These are phyloP conservation scores for Gloeostereum incarnatum DNA, from an alignment of 768 basidiomycete species.

Conservation along the genomic window DNA sequence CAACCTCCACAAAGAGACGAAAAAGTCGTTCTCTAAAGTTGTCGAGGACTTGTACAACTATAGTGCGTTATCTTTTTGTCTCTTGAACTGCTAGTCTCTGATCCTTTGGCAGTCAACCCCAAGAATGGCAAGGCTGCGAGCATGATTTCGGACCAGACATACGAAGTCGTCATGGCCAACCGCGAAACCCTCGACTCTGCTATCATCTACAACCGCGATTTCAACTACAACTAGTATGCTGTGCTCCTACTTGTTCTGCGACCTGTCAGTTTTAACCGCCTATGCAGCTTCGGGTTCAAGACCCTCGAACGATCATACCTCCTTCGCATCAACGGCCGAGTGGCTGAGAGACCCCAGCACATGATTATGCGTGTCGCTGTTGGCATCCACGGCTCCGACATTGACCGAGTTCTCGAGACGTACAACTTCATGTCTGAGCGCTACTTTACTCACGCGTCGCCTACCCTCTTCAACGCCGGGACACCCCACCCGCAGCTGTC, in stretches of 20 bases:
- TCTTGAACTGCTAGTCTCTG: background rate
- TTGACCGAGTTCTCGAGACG: constrained; percentile 85
- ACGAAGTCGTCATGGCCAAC: constrained; percentile 73
- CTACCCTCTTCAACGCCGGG: constrained; percentile 96
- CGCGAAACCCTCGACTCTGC: constrained; percentile 82
- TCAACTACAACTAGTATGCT: constrained; percentile 89
- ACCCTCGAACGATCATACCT: constrained; percentile 98
- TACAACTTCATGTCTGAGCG: constrained; percentile 97
- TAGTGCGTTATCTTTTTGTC: constrained; percentile 33
- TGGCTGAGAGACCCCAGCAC: constrained; percentile 96
- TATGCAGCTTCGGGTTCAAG: constrained; percentile 92
- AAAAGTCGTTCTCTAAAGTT: constrained; percentile 92
- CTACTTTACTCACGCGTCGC: constrained; percentile 97
- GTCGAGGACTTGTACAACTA: constrained; percentile 87
- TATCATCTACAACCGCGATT: constrained; percentile 97
- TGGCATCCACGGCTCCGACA: constrained; percentile 86
- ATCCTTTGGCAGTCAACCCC: constrained; percentile 63
- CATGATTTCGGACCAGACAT: constrained; percentile 88
- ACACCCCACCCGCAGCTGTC: constrained; percentile 92
- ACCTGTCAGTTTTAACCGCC: background rate
- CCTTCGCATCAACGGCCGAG: constrained; percentile 86
- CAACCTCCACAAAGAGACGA: constrained; percentile 98
- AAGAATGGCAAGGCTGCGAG: constrained; percentile 83
- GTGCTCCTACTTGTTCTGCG: constrained; percentile 15
- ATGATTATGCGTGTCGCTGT: constrained; percentile 99